Evolutionary conservation across 495 filamentous ascomycete genomes (phyloP).

Genomic region (Stereocaulon alpinum): DNA sequence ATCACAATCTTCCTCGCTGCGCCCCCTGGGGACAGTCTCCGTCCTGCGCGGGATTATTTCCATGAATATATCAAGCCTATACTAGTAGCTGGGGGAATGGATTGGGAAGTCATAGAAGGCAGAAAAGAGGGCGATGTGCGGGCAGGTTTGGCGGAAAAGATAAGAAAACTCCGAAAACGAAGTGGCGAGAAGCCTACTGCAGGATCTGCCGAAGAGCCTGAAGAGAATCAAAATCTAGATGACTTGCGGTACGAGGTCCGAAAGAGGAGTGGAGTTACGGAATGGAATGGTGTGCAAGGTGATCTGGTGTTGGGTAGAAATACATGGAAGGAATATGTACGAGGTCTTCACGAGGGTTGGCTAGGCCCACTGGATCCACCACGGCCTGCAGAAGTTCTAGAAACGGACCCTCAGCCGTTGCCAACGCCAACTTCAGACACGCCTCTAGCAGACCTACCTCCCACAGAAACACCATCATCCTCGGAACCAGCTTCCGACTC

Average conservation of each 20-base stretch:
- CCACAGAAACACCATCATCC: neutral
- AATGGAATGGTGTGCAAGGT: slow-evolving; percentile 63
- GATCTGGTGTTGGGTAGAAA: slow-evolving; percentile 86
- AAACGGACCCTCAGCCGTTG: neutral
- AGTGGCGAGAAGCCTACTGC: slow-evolving; percentile 39
- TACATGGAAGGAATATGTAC: slow-evolving; percentile 95
- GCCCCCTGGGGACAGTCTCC: slow-evolving; percentile 75
- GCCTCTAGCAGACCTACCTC: neutral
- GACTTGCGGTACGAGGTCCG: slow-evolving; percentile 47
- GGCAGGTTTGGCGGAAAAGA: slow-evolving; percentile 67
- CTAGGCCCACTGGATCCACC: slow-evolving; percentile 65
- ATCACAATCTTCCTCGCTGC: slow-evolving; percentile 77
- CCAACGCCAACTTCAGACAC: neutral
- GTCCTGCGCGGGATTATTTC: slow-evolving; percentile 81
- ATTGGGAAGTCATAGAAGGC: slow-evolving; percentile 93
- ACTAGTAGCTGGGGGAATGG: slow-evolving; percentile 76
- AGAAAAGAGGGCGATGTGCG: slow-evolving; percentile 79
- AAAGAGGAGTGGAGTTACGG: slow-evolving; percentile 48
- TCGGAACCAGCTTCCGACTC: neutral
- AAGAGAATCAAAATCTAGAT: slow-evolving; percentile 36
- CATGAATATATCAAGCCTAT: slow-evolving; percentile 93
- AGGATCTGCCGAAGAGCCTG: slow-evolving; percentile 31
- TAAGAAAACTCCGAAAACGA: slow-evolving; percentile 55
- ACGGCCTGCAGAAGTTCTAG: slow-evolving; percentile 1
- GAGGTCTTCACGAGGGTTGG: slow-evolving; percentile 93